A percentile compares a stretch with the other conserved stretches of the same genome.
phyloP scores from a whole-genome alignment of 2,329 filamentous ascomycete genomes.

The Neonectria coccinea region DNA sequence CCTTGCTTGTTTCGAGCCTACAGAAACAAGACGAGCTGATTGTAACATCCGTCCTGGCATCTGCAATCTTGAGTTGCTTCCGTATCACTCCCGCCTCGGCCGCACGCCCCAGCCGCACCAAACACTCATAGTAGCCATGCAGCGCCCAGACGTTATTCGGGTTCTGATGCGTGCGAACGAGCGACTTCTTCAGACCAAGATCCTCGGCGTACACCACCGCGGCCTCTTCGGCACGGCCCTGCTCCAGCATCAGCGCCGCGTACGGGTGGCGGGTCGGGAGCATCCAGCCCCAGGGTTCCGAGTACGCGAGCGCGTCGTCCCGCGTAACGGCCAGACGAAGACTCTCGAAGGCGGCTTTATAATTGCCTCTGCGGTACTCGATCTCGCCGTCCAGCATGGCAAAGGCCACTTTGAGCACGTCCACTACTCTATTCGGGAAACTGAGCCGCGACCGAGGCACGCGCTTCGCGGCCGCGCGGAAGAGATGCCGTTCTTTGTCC shows the following conservation, averaged over 20 bases:
- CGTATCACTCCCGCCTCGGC: constrained; percentile 49
- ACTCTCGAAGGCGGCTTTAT: constrained; percentile 68
- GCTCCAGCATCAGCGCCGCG: constrained; percentile 76
- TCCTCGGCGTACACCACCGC: constrained; percentile 70
- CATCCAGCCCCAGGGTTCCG: constrained; percentile 86
- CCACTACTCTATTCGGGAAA: constrained; percentile 55
- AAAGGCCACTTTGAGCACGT: constrained; percentile 72
- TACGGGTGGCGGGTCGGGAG: constrained; percentile 78
- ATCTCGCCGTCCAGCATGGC: constrained; percentile 81
- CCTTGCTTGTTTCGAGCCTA: constrained; percentile 2
- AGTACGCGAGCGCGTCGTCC: constrained; percentile 74
- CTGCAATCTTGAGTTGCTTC: constrained; percentile 8
- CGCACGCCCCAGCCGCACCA: constrained; percentile 62
- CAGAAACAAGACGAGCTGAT: constrained; percentile 32
- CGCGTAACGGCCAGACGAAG: constrained; percentile 68
- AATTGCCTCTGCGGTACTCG: constrained; percentile 73
- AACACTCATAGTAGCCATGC: constrained; percentile 78
- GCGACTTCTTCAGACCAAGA: constrained; percentile 67
- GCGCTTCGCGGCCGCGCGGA: constrained; percentile 60
- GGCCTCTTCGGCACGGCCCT: constrained; percentile 68
- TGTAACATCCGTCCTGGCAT: constrained; percentile 15
- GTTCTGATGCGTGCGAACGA: constrained; percentile 74
- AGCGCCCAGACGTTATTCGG: constrained; percentile 81
- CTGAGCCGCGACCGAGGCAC: constrained; percentile 70
- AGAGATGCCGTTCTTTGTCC: constrained; percentile 60